phyloP scores from a whole-genome alignment of 768 basidiomycete species.

The Boletus pseudo-olivaceus region DNA sequence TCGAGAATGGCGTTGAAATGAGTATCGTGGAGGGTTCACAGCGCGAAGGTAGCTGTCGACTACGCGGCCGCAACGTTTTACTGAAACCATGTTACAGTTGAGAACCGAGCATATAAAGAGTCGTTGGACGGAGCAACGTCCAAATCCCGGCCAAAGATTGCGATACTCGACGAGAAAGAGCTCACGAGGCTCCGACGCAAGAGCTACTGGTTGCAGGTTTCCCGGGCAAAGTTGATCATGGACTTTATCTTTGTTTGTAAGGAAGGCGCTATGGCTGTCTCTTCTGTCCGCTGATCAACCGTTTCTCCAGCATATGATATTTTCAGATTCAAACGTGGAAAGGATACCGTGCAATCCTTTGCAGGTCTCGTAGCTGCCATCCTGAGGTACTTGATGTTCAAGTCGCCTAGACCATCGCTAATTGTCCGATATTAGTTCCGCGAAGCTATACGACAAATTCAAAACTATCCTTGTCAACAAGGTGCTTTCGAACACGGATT shows the following conservation, averaged over 20 bases:
- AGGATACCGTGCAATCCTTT: constrained; percentile 57
- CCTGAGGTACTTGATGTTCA: constrained; percentile 54
- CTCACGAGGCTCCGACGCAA: constrained; percentile 63
- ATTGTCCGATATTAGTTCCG: constrained; percentile 45
- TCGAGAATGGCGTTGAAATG: constrained; percentile 80
- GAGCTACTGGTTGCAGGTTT: constrained; percentile 72
- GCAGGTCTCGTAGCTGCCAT: constrained; percentile 68
- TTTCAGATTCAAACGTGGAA: constrained; percentile 64
- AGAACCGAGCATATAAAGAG: constrained; percentile 68
- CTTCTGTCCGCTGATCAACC: constrained; percentile 4
- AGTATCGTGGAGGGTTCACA: constrained; percentile 62
- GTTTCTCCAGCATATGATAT: constrained; percentile 66
- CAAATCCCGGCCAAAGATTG: constrained; percentile 58
- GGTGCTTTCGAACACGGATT: constrained; percentile 19
- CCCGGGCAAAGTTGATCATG: constrained; percentile 71
- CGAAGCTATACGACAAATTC: constrained; percentile 74
- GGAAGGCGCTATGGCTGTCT: constrained; percentile 26
- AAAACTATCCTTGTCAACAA: constrained; percentile 58
- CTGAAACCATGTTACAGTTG: constrained; percentile 43
- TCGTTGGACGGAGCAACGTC: constrained; percentile 68
- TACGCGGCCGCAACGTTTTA: not conserved
- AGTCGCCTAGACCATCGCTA: not conserved
- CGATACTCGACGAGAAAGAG: constrained; percentile 68
- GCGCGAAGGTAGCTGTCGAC: constrained; percentile 49
- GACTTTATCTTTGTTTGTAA: constrained; percentile 86